Evolutionary conservation across 2,329 filamentous ascomycete species (phyloP).

Genomic region (Hymenoscyphus fructigenus): DNA sequence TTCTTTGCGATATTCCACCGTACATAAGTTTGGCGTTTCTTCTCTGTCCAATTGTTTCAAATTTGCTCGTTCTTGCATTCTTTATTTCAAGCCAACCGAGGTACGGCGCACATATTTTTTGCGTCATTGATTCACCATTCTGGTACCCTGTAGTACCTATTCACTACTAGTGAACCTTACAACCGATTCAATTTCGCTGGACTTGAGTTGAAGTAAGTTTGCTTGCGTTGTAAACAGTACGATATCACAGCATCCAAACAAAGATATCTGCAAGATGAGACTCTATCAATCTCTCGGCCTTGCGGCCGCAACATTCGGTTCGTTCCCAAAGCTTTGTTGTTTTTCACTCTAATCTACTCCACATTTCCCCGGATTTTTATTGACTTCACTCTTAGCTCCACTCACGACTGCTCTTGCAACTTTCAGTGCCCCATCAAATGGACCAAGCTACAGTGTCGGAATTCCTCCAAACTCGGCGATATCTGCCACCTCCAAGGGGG

Average conservation of each 20-base stretch:
- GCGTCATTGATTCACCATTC: neutral
- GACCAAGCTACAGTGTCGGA: constrained; percentile 28
- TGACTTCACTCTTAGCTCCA: constrained; percentile 10
- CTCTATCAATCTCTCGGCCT: neutral
- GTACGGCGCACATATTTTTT: neutral
- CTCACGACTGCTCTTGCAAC: constrained; percentile 22
- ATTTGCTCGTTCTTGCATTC: neutral
- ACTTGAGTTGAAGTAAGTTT: neutral
- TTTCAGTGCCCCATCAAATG: constrained; percentile 20
- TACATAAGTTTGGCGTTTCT: neutral
- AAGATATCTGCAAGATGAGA: constrained; percentile 4
- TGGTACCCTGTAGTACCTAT: neutral
- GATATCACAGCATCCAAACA: neutral
- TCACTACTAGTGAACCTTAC: neutral
- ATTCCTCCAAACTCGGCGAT: constrained; percentile 39
- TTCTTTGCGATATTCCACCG: neutral
- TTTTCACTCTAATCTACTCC: neutral
- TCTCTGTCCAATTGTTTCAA: neutral
- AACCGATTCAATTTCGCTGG: neutral
- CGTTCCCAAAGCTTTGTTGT: neutral
- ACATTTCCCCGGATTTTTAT: neutral
- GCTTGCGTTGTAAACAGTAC: neutral
- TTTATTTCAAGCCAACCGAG: neutral
- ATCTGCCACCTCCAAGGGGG: constrained; percentile 48
- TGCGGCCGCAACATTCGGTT: neutral